Conservation (phyloP, 163 green algal species). For the Scenedesmus sp. region DNA sequence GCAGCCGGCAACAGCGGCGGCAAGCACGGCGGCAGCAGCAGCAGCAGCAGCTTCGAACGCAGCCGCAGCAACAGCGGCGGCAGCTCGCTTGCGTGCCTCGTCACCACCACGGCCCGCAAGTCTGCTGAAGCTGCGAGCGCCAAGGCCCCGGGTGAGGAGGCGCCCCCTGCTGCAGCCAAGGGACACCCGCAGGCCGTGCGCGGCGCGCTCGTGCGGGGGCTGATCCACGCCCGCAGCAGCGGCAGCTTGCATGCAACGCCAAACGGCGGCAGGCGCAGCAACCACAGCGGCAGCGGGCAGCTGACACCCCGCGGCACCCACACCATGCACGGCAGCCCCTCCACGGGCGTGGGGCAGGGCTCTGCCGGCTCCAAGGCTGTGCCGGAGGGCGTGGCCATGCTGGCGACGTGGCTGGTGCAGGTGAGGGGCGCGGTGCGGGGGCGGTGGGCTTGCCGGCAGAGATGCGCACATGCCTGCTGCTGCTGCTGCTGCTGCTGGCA, state of each 20-base stretch:
- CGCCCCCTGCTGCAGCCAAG: background rate
- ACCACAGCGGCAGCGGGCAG: background rate
- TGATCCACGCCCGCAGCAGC: background rate
- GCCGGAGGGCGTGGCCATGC: background rate
- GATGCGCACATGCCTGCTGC: no score
- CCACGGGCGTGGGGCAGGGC: background rate
- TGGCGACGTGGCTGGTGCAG: constrained; percentile 10
- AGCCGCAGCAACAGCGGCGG: background rate
- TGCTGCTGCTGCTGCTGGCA: no score
- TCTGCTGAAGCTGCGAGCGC: background rate
- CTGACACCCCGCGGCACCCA: background rate
- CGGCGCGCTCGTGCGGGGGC: background rate
- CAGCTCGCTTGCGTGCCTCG: background rate
- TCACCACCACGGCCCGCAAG: background rate
- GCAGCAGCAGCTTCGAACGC: background rate
- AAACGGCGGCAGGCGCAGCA: background rate
- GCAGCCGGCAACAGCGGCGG: background rate
- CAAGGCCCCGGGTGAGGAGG: background rate
- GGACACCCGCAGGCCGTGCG: background rate
- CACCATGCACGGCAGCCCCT: background rate
- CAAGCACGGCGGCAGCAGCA: background rate
- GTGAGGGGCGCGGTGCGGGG: background rate
- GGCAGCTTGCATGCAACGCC: background rate
- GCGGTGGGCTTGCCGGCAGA: background rate
- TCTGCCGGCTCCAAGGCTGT: background rate